Conservation (phyloP, 2,329 filamentous ascomycete genomes). For the Fusarium lyarnte region DNA sequence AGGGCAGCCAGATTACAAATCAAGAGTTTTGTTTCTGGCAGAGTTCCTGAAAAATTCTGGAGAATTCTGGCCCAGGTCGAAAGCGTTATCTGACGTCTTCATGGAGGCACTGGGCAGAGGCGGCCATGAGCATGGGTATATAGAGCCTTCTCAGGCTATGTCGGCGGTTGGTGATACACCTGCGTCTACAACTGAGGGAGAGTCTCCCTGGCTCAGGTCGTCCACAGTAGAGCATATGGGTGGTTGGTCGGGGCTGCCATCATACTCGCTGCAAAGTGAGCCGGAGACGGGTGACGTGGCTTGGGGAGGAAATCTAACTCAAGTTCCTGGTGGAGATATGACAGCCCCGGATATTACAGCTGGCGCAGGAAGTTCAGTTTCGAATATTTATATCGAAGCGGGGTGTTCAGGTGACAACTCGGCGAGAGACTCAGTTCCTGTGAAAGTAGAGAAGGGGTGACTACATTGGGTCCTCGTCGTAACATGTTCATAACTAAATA, state of each 20-base stretch:
- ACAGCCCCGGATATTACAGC: background rate
- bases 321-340: background rate
- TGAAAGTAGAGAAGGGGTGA: constrained; percentile 9
- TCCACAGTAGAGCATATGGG: background rate
- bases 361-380: background rate
- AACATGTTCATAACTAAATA: background rate
- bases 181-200: background rate
- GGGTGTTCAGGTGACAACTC: background rate
- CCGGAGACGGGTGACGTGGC: background rate
- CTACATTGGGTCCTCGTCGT: background rate
- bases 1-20: background rate
- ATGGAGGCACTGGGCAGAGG: background rate
- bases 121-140: background rate
- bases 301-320: background rate
- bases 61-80: constrained; percentile 35
- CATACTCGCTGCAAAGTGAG: background rate
- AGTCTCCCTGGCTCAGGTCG: background rate
- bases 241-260: background rate
- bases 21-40: constrained; percentile 21
- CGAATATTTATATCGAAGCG: background rate
- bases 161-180: background rate
- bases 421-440: background rate
- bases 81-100: background rate
- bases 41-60: constrained; percentile 27
- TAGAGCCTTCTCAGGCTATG: background rate